phyloP scores from a whole-genome alignment of 164 flowering plant species.

The Litsea cubeba region DNA sequence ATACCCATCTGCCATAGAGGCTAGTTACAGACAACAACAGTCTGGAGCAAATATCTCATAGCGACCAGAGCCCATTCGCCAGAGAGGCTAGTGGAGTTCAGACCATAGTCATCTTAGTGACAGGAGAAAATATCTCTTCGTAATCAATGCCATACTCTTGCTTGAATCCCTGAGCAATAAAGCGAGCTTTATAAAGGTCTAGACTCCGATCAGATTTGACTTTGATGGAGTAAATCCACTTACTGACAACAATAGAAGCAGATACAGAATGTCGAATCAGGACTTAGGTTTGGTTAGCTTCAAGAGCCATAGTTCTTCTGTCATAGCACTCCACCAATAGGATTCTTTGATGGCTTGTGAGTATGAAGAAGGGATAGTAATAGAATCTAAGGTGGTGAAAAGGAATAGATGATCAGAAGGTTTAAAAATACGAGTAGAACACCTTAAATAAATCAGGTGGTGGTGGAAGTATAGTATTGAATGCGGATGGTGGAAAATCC shows the following conservation, averaged over 20 bases:
- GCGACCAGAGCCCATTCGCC: too few species aligned
- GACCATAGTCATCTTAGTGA: background rate
- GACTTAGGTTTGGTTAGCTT: background rate
- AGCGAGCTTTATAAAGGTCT: background rate
- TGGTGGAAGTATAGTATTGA: background rate
- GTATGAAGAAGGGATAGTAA: background rate
- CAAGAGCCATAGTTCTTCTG: background rate
- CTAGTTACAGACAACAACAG: background rate
- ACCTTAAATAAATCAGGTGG: background rate
- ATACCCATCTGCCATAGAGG: background rate
- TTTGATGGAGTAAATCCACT: background rate
- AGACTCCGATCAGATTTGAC: background rate
- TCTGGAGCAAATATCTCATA: too few species aligned
- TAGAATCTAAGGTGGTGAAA: background rate
- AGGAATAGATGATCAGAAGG: background rate
- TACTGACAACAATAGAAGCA: too few species aligned
- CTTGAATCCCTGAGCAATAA: background rate
- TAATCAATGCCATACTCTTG: background rate
- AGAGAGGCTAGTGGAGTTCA: background rate
- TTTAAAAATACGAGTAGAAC: background rate
- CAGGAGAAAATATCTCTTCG: background rate
- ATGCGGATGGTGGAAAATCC: background rate
- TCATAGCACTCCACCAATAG: background rate
- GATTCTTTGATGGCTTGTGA: background rate
- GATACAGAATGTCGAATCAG: too few species aligned